phyloP scores from a whole-genome alignment of 169 alveolate species.

The Fabrea salina region DNA sequence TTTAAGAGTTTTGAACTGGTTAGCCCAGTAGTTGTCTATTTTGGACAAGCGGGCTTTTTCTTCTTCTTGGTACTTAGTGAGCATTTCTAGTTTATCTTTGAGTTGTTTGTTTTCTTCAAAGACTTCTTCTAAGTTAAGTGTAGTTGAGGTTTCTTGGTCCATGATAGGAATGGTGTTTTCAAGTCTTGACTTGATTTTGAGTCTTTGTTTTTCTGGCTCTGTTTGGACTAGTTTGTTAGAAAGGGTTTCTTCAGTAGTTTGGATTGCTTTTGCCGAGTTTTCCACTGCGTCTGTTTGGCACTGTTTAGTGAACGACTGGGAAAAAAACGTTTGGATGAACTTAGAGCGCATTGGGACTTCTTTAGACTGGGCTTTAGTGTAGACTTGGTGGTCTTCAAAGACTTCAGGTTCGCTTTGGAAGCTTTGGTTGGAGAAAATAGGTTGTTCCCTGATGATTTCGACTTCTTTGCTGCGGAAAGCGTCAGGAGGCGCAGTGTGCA shows the following conservation, averaged over 20 bases:
- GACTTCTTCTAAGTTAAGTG: background rate
- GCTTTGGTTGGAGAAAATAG: background rate
- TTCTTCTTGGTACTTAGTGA: background rate
- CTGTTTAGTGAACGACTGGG: background rate
- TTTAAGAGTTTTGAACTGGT: constrained; percentile 18
- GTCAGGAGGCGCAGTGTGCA: constrained; percentile 14
- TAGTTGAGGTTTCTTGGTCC: constrained; percentile 13
- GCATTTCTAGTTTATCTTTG: constrained; percentile 12
- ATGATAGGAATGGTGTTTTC: background rate
- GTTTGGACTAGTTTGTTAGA: background rate
- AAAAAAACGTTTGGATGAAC: constrained; percentile 8
- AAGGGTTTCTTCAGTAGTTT: background rate
- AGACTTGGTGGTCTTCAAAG: background rate
- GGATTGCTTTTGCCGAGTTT: background rate
- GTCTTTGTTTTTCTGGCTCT: background rate
- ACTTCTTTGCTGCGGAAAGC: background rate
- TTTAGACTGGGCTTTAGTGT: background rate
- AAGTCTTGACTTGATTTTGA: background rate
- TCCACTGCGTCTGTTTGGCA: background rate
- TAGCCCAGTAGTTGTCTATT: constrained; percentile 27
- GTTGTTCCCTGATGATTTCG: constrained; percentile 24
- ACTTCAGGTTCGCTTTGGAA: background rate
- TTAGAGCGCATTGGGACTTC: background rate
- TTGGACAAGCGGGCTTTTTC: constrained; percentile 2
- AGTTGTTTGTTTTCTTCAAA: background rate